Conservation (phyloP, 768 basidiomycete species). For the Leccinum disarticulatum region DNA sequence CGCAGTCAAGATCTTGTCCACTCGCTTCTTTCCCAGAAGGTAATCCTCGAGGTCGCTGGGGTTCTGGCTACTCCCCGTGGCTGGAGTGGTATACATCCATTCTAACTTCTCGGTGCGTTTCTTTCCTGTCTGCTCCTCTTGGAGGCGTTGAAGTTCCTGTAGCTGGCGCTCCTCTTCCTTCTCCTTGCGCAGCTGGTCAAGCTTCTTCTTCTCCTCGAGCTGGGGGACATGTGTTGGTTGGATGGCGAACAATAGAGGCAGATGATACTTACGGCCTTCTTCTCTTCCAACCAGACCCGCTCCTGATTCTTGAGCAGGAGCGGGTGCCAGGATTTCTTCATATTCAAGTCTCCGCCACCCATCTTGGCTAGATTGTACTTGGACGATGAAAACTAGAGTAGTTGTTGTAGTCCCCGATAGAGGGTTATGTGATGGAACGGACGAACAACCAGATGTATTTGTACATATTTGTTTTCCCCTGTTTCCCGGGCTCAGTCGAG, state of each 20-base stretch:
- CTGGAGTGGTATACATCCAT: conserved; percentile 99
- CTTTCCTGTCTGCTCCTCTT: conserved; percentile 94
- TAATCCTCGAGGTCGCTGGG: conserved; percentile 95
- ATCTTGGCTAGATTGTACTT: conserved; percentile 56
- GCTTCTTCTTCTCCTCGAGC: conserved; percentile 98
- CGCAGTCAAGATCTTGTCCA: conserved; percentile 91
- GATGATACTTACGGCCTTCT: conserved; percentile 74
- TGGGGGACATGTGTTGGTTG: conserved; percentile 34
- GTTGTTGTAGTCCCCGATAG: not conserved
- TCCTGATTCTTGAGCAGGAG: conserved; percentile 98
- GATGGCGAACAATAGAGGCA: not conserved
- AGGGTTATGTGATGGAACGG: not conserved
- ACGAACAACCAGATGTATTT: conserved; percentile 25
- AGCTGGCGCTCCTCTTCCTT: conserved; percentile 96
- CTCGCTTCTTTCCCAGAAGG: conserved; percentile 93
- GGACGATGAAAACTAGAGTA: conserved; percentile 2
- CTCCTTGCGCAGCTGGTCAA: conserved; percentile 95
- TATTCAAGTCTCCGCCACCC: conserved; percentile 98
- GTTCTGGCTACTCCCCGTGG: conserved; percentile 83
- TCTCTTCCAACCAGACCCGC: conserved; percentile 98
- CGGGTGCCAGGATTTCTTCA: conserved; percentile 99
- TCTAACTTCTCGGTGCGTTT: conserved; percentile 93
- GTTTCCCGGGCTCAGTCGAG: not conserved
- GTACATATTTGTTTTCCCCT: conserved; percentile 27
- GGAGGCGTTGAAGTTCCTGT: conserved; percentile 92